A percentile compares a stretch with the other conserved stretches of the same genome.
Conservation (phyloP, 2,329 filamentous ascomycete species). For the Scorias spongiosa region DNA sequence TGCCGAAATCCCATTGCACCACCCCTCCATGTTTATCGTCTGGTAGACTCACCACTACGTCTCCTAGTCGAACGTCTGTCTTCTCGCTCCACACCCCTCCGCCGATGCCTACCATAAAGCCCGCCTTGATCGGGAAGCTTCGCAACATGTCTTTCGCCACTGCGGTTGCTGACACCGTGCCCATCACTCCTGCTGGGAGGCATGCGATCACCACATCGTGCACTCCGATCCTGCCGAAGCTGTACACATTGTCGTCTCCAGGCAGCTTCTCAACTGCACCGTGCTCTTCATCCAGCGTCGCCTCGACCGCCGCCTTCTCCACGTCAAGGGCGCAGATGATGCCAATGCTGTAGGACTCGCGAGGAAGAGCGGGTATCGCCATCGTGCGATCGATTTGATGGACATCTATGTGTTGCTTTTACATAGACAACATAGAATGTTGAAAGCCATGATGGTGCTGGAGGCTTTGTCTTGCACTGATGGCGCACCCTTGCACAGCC, state of each 20-base stretch:
- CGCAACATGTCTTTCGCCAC: not conserved
- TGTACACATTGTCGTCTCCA: not conserved
- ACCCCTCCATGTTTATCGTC: conserved; percentile 3
- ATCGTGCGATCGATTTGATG: no score
- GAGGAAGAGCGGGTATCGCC: no score
- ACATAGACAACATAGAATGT: no score
- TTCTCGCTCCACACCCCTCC: conserved; percentile 9
- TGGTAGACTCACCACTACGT: conserved; percentile 12
- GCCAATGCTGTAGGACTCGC: not conserved
- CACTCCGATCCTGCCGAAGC: not conserved
- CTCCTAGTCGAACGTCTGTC: conserved; percentile 13
- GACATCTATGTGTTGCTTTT: no score
- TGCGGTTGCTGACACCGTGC: not conserved
- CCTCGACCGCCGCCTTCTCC: not conserved
- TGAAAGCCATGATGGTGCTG: no score
- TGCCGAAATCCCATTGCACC: conserved; percentile 8
- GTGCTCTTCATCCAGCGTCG: not conserved
- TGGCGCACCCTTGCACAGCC: no score
- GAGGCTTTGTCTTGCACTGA: no score
- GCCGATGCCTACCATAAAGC: conserved; percentile 12
- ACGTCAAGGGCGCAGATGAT: not conserved
- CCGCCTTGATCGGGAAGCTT: conserved; percentile 1
- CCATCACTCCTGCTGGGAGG: not conserved
- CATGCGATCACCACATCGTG: not conserved
- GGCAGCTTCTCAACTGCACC: not conserved